A percentile compares a stretch with the other conserved stretches of the same genome.
Evolutionary conservation across 2,329 filamentous ascomycete genomes (phyloP).

Genomic region (Teratosphaeria viscida): DNA sequence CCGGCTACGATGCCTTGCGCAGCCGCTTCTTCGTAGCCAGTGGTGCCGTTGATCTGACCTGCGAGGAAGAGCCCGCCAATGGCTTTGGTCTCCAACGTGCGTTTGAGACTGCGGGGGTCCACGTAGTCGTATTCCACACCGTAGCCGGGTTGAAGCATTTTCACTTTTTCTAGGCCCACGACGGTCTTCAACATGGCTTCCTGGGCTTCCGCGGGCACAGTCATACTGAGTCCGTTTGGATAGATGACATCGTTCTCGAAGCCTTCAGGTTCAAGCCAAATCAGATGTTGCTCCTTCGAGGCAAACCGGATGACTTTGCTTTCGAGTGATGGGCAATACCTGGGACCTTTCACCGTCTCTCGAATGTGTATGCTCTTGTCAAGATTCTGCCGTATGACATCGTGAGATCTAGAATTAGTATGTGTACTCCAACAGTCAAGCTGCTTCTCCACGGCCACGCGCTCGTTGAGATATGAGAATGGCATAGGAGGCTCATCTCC

Average conservation of each 20-base stretch:
- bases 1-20: conserved; percentile 88
- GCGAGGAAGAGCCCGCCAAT: conserved; percentile 84
- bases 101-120: conserved; percentile 75
- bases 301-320: conserved; percentile 85
- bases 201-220: conserved; percentile 79
- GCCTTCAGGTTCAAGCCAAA: conserved; percentile 96
- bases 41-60: conserved; percentile 96
- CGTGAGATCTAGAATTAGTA: conserved; percentile 74
- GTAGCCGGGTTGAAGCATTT: conserved; percentile 90
- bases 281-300: conserved; percentile 69
- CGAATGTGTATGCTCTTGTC: conserved; percentile 94
- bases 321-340: conserved; percentile 92
- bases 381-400: conserved; percentile 78
- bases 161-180: conserved; percentile 74
- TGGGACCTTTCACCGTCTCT: conserved; percentile 84
- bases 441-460: conserved; percentile 69
- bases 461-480: conserved; percentile 81
- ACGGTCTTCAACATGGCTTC: conserved; percentile 77
- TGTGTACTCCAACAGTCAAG: conserved; percentile 78
- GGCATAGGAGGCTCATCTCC: conserved; percentile 81
- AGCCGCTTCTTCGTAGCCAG: conserved; percentile 94
- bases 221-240: conserved; percentile 96
- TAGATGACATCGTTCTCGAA: conserved; percentile 86
- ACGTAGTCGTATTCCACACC: conserved; percentile 99
- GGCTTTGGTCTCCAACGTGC: conserved; percentile 88